Conservation (phyloP, 345 rosid species). For the Brassica nigra region DNA sequence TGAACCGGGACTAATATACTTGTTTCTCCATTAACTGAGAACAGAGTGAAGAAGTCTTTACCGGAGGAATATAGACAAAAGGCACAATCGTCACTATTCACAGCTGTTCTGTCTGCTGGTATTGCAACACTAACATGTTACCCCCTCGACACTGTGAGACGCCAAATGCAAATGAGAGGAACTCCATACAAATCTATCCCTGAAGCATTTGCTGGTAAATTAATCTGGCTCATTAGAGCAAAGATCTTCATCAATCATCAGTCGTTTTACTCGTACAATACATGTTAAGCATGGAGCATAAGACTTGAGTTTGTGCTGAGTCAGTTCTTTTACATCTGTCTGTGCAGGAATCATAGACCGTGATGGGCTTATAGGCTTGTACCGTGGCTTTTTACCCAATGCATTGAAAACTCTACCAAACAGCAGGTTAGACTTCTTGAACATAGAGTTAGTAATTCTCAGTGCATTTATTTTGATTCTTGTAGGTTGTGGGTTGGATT, state of each 20-base stretch:
- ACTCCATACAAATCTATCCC: conserved; percentile 84
- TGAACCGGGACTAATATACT: background rate
- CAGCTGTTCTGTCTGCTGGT: conserved; percentile 82
- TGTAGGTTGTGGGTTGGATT: background rate
- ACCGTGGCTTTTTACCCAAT: conserved; percentile 92
- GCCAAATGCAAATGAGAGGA: conserved; percentile 98
- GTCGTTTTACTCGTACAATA: background rate
- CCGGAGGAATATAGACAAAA: conserved; percentile 78
- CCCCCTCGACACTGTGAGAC: conserved; percentile 92
- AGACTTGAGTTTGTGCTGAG: conserved; percentile 11
- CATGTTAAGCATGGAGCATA: conserved; percentile 12
- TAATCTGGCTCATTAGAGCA: background rate
- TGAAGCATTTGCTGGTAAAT: conserved; percentile 78
- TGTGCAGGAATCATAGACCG: conserved; percentile 67
- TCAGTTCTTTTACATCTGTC: background rate
- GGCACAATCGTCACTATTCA: conserved; percentile 75
- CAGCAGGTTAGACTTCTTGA: conserved; percentile 66
- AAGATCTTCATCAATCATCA: background rate
- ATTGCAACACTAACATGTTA: conserved; percentile 91
- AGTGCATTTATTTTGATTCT: background rate
- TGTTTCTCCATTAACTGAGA: conserved; percentile 8
- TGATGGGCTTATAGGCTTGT: conserved; percentile 76
- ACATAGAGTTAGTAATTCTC: background rate
- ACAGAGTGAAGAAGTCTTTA: conserved; percentile 88
- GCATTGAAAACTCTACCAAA: conserved; percentile 89